Evolutionary conservation across 1,284 basidiomycete species (phyloP).

Genomic region (Austroboletus novae-zelandiae): DNA sequence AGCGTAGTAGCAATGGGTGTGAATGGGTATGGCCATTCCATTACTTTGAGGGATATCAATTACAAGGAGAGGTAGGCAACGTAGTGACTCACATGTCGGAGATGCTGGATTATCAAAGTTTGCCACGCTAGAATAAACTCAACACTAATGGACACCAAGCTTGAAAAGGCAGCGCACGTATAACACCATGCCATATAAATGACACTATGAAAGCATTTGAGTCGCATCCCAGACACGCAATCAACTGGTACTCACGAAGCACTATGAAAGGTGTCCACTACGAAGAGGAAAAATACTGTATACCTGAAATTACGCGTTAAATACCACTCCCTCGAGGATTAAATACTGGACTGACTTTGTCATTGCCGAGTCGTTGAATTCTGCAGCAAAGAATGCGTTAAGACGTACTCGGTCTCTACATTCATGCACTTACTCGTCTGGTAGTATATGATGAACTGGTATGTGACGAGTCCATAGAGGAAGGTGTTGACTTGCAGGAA

Average conservation of each 20-base stretch:
- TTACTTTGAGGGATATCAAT: slow-evolving; percentile 4
- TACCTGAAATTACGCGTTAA: slow-evolving; percentile 22
- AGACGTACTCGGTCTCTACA: no score
- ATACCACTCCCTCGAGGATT: no score
- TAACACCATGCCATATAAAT: slow-evolving; percentile 21
- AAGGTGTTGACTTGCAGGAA: slow-evolving; percentile 45
- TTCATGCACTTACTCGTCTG: slow-evolving; percentile 35
- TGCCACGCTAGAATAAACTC: slow-evolving; percentile 7
- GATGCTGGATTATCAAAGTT: slow-evolving; percentile 14
- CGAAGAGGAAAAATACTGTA: slow-evolving; percentile 42
- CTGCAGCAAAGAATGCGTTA: slow-evolving; percentile 21
- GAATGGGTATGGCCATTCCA: slow-evolving; percentile 40
- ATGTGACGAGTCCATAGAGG: slow-evolving; percentile 48
- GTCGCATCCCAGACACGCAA: not conserved
- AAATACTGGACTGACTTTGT: slow-evolving; percentile 5
- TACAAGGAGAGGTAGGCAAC: not conserved
- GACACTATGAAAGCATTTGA: slow-evolving; percentile 2
- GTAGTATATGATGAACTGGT: slow-evolving; percentile 46
- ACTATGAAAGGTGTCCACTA: slow-evolving; percentile 45
- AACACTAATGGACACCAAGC: not conserved
- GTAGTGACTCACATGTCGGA: slow-evolving; percentile 9
- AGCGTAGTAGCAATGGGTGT: slow-evolving; percentile 42
- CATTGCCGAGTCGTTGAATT: slow-evolving; percentile 41
- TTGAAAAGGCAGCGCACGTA: slow-evolving; percentile 3
- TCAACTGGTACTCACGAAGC: slow-evolving; percentile 15